Percentiles rank a stretch among this genome's conserved stretches.
These are phyloP conservation scores for Umbellularia californica DNA, from an alignment of 164 flowering plant species.

Conservation along the genomic window DNA sequence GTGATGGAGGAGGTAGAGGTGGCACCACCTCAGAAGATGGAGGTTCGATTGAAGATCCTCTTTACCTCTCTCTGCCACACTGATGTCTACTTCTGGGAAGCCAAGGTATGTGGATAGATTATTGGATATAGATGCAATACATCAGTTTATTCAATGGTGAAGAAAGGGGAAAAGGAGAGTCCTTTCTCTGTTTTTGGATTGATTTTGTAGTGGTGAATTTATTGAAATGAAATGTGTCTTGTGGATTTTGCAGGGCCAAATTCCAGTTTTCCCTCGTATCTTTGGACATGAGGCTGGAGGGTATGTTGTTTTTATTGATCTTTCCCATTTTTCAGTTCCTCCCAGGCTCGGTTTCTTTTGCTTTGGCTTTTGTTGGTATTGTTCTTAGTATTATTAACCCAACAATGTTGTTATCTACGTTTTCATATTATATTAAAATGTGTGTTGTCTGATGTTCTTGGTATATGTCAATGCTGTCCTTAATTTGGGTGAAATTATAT, in stretches of 20 bases:
- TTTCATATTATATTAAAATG: too few species aligned
- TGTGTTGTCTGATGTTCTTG: too few species aligned
- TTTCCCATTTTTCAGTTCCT: neutral
- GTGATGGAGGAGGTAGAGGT: constrained; percentile 68
- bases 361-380: neutral
- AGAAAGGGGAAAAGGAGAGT: neutral
- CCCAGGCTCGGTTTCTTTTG: neutral
- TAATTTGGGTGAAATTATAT: neutral
- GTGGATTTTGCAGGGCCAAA: constrained; percentile 29
- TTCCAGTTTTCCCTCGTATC: constrained; percentile 38
- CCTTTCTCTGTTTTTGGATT: neutral
- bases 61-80: constrained; percentile 60
- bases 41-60: constrained; percentile 59
- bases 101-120: constrained; percentile 32
- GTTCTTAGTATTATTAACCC: too few species aligned
- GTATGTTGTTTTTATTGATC: constrained; percentile 8
- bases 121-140: neutral
- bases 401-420: too few species aligned
- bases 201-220: neutral
- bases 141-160: neutral
- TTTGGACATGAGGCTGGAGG: constrained; percentile 45
- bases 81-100: constrained; percentile 71
- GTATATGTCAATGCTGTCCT: too few species aligned
- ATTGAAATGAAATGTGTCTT: neutral
- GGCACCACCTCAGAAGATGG: constrained; percentile 59